Evolutionary conservation across 1,139 yeast genomes (phyloP), one percentile per base, ranked within the genome.

Genomic region (Suhomyces wounanorum): DNA sequence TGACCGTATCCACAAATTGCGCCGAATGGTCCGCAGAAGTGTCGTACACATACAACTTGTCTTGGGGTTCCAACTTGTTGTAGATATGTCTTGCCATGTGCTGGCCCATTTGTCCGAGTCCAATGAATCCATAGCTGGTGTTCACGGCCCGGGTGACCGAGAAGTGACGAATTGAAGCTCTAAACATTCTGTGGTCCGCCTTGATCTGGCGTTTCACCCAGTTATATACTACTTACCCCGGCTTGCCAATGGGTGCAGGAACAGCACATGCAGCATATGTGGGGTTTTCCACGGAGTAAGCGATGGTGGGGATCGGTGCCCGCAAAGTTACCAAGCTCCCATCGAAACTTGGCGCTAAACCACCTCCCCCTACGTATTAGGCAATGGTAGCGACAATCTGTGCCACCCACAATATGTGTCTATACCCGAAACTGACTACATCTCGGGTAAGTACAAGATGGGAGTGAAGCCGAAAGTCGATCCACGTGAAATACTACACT

Each of bases 51-150:
- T 72, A 70, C 51, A 81, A 67, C 43, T 65, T 64, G 55, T 80
- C 84, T 14, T 58, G 51, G 1, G 74, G 66, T 35, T 68, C 69
- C 53, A 78, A 66, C 52, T 78, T 70, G 48, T 70, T 65, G 56
- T 77, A 75, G 36, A 82, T 70, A 56, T 82, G 84, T 55, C 76
- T 68, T 18, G 85, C 85, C 86, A 82, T 82, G 55, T 79, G 80
- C 52, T 77, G 78, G 51, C 86, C 84, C 86, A 82, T 82, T 52
- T 79, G 79, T 18, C 86, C 86, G 26, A 82, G 70, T 13, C 86
- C 86, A 43, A 82, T 74, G 64, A 81, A 81, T 18, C 85, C 86
- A 58, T 73, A 76, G 52, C 65, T 71, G 53, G 70, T 64, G 33
- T 55, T 56, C 16, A 45, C 46, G 9, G 57, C 47, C 5, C 60